Evolutionary conservation across 176 grass and related monocot species (phyloP).

Genomic region (Triticum urartu): DNA sequence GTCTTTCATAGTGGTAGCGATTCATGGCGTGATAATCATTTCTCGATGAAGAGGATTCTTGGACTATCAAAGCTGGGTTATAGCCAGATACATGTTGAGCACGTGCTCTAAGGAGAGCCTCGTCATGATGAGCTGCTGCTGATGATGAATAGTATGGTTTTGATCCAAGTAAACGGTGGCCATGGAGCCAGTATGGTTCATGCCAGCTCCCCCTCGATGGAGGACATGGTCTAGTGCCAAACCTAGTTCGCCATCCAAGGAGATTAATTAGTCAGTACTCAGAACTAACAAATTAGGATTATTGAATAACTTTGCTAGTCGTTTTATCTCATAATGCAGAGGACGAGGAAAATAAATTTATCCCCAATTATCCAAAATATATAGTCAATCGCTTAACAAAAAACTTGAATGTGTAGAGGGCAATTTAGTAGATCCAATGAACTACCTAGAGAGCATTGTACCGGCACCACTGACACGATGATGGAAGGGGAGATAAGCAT

Average conservation of each 20-base stretch:
- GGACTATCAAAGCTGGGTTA: no score
- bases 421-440: slow-evolving; percentile 20
- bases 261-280: neutral
- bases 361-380: no score
- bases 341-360: no score
- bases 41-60: neutral
- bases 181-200: slow-evolving; percentile 18
- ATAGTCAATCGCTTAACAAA: neutral
- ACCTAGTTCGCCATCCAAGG: slow-evolving; percentile 5
- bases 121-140: no score
- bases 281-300: no score
- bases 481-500: slow-evolving; percentile 9
- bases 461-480: slow-evolving; percentile 14
- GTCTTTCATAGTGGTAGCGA: neutral
- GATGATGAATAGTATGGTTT: slow-evolving; percentile 10
- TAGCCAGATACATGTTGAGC: slow-evolving; percentile 6
- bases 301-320: neutral
- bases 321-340: no score
- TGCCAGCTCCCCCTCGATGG: slow-evolving; percentile 25
- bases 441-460: slow-evolving; percentile 43
- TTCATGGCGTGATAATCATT: slow-evolving; percentile 22
- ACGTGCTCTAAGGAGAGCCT: neutral
- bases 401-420: neutral
- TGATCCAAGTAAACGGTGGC: slow-evolving; percentile 17
- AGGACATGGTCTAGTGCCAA: slow-evolving; percentile 11